These are phyloP conservation scores for Rachicladosporium sp. DNA, from an alignment of 2,329 filamentous ascomycete genomes.

Conservation along the genomic window DNA sequence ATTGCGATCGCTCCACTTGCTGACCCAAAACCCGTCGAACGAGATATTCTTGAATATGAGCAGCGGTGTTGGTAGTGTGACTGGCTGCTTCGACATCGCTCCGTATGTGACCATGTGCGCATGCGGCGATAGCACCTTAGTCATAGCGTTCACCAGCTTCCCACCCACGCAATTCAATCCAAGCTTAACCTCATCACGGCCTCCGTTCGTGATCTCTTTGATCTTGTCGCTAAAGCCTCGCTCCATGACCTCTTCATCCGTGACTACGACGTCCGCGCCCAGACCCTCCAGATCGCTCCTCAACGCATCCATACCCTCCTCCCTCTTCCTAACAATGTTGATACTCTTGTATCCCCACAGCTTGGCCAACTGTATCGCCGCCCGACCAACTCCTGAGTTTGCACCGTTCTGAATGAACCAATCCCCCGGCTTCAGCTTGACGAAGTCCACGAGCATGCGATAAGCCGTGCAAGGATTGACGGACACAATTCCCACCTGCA, in stretches of 20 bases:
- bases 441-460: constrained; percentile 79
- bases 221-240: constrained; percentile 52
- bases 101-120: constrained; percentile 85
- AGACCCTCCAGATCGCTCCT: constrained; percentile 48
- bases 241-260: constrained; percentile 47
- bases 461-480: constrained; percentile 95
- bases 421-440: constrained; percentile 54
- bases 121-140: constrained; percentile 54
- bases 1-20: constrained; percentile 70
- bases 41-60: constrained; percentile 87
- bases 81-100: constrained; percentile 82
- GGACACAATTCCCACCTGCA: constrained; percentile 76
- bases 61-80: constrained; percentile 66
- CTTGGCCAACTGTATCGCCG: constrained; percentile 75
- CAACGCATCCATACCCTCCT: constrained; percentile 53
- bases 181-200: constrained; percentile 59
- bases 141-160: constrained; percentile 65
- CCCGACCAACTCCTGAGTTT: constrained; percentile 82
- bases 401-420: constrained; percentile 98
- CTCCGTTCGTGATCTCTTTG: constrained; percentile 56
- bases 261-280: constrained; percentile 52
- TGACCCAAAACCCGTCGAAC: constrained; percentile 93
- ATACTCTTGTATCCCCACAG: constrained; percentile 85
- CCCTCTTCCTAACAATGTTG: constrained; percentile 70
- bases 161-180: constrained; percentile 92